phyloP scores from a whole-genome alignment of 257 asterid genomes.

The Solanum chiquidenum region DNA sequence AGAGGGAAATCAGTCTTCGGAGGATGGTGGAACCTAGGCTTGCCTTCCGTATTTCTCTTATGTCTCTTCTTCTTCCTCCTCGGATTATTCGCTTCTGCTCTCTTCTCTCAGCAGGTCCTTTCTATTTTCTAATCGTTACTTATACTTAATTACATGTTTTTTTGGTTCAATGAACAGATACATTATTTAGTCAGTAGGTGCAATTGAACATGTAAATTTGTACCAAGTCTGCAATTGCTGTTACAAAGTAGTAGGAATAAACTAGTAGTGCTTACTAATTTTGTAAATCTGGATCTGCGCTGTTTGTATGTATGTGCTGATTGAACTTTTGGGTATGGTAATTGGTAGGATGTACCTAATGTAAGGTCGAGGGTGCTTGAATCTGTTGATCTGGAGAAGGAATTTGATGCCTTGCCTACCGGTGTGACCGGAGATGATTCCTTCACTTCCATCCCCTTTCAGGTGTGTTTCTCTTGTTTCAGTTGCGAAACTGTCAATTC shows the following conservation, averaged over 20 bases:
- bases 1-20: neutral
- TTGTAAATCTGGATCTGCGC: neutral
- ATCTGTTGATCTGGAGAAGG: neutral
- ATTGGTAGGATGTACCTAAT: conserved; percentile 3
- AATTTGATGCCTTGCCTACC: conserved; percentile 3
- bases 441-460: conserved; percentile 4
- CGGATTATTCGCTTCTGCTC: conserved; percentile 5
- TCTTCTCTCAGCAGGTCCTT: conserved; percentile 5
- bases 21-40: conserved; percentile 3
- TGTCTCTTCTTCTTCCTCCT: conserved; percentile 16
- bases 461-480: neutral
- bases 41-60: conserved; percentile 3
- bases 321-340: neutral
- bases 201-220: neutral
- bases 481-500: neutral
- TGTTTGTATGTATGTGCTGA: neutral
- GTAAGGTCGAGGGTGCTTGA: neutral
- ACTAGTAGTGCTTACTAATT: neutral
- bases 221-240: neutral
- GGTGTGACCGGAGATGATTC: conserved; percentile 9
- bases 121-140: neutral
- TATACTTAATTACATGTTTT: neutral
- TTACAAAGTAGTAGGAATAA: neutral
- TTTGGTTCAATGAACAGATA: neutral
- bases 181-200: neutral